Conservation (phyloP, 768 basidiomycete genomes). For the Floccularia luteovirens region DNA sequence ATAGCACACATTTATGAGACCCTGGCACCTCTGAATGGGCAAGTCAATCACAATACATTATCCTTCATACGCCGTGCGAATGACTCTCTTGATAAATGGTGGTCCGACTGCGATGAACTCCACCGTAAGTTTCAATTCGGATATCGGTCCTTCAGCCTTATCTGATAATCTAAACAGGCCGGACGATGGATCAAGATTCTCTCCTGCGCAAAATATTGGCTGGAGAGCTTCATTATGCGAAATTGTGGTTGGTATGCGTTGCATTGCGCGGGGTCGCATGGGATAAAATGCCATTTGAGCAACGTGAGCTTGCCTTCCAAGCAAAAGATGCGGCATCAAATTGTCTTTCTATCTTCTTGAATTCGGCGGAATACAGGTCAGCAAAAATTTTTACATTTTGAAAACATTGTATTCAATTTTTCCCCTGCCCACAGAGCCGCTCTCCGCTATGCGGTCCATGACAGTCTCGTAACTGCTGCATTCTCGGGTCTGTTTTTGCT, state of each 20-base stretch:
- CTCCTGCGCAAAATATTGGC: conserved; percentile 82
- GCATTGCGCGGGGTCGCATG: conserved; percentile 87
- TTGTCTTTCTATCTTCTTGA: conserved; percentile 79
- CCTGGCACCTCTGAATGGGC: conserved; percentile 76
- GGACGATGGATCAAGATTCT: conserved; percentile 79
- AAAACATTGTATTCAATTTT: conserved; percentile 3
- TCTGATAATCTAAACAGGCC: conserved; percentile 32
- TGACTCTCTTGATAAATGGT: conserved; percentile 86
- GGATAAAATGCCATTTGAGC: conserved; percentile 96
- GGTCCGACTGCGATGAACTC: conserved; percentile 79
- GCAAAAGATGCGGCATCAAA: conserved; percentile 89
- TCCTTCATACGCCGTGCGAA: conserved; percentile 85
- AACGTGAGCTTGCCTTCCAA: conserved; percentile 90
- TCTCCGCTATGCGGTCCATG: conserved; percentile 89
- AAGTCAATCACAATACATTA: conserved; percentile 78
- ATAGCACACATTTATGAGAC: conserved; percentile 92
- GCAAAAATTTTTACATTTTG: conserved; percentile 9
- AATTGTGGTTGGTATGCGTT: conserved; percentile 92
- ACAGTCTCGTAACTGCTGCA: conserved; percentile 84
- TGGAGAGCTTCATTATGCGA: conserved; percentile 87
- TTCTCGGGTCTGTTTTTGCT: conserved; percentile 89
- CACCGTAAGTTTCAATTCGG: conserved; percentile 45
- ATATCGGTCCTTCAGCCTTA: conserved; percentile 2
- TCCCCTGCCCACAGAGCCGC: conserved; percentile 48
- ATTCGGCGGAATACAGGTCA: conserved; percentile 74